Evolutionary conservation across 2,329 filamentous ascomycete genomes (phyloP), one percentile per base, ranked within the genome.

Genomic region (Fusarium coffeatum): DNA sequence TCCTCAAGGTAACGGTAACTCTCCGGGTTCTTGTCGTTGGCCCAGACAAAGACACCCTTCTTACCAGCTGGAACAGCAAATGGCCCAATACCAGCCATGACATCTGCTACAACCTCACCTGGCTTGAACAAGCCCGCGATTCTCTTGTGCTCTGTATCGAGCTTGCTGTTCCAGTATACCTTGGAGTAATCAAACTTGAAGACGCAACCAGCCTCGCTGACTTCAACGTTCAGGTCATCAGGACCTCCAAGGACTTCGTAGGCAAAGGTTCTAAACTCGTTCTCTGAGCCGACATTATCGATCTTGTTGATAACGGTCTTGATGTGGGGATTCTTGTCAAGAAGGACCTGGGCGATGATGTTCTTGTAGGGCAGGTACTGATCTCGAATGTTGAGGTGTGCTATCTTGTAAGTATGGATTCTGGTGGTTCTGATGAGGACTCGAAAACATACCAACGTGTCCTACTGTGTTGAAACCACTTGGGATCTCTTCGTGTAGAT

Each of bases 11-110:
- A 90, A 58, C 85, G 87, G 80, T 90, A 93, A 74, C 93, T 94
- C 75, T 97, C 92, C 0, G 95, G 95, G 78, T 99, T 99, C 78
- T 98, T 90, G 79, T 99, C 96, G 80, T 98, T 99, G 41, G 94
- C 96, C 90, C 93, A 97, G 20, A 98, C 94, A 74, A 98, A 97
- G 28, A 97, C 93, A 41, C 89, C 89, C 79, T 92, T 95, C 83
- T 92, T 97, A 18, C 93, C 96, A 0, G 95, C 94, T 0, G 96
- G 96, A 6, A 97, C 86, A 23, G 95, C 94, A 79, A 99, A 99
- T 0, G 96, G 96, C 0, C 96, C 96, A 51, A 99, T 94, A 45
- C 96, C 96, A 1, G 94, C 95, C 95, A 98, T 99, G 70, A 98
- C 92, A 80, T 99, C 96, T 82, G 92, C 96, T 3, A 98, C 92